These are phyloP conservation scores for Jackrogersella minutella DNA, from an alignment of 495 filamentous ascomycete genomes.

Conservation along the genomic window DNA sequence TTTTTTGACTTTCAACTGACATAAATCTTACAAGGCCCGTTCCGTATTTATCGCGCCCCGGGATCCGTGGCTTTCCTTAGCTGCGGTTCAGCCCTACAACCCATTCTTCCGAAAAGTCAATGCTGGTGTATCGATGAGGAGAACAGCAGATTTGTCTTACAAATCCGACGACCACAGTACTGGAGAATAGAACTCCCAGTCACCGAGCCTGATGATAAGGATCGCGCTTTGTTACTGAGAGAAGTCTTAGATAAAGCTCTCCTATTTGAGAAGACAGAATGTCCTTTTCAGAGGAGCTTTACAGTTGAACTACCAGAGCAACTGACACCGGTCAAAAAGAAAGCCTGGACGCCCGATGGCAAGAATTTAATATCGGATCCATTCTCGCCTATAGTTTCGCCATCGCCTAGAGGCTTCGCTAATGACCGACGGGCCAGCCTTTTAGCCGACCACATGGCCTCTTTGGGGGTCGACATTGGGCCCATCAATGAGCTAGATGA, in stretches of 20 bases:
- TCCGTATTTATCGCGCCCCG: slow-evolving; percentile 81
- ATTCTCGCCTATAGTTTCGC: slow-evolving; percentile 28
- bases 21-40: slow-evolving; percentile 61
- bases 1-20: slow-evolving; percentile 18
- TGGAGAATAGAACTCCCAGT: slow-evolving; percentile 88
- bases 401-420: slow-evolving; percentile 22
- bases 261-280: slow-evolving; percentile 85
- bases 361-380: slow-evolving; percentile 49
- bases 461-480: not conserved
- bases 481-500: not conserved
- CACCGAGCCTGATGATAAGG: slow-evolving; percentile 64
- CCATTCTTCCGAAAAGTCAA: slow-evolving; percentile 86
- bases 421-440: slow-evolving; percentile 25
- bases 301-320: slow-evolving; percentile 77
- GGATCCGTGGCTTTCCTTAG: slow-evolving; percentile 85
- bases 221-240: slow-evolving; percentile 70
- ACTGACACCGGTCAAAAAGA: slow-evolving; percentile 71
- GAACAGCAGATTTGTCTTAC: slow-evolving; percentile 79
- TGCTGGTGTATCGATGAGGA: slow-evolving; percentile 91
- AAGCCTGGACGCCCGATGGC: slow-evolving; percentile 71
- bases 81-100: slow-evolving; percentile 79
- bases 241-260: slow-evolving; percentile 72
- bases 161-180: slow-evolving; percentile 79
- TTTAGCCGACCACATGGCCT: slow-evolving; percentile 7
- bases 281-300: slow-evolving; percentile 82